Percentiles rank a stretch among this genome's conserved stretches.
These are phyloP conservation scores for Babesia sp. DNA, from an alignment of 169 alveolate species.

Conservation along the genomic window DNA sequence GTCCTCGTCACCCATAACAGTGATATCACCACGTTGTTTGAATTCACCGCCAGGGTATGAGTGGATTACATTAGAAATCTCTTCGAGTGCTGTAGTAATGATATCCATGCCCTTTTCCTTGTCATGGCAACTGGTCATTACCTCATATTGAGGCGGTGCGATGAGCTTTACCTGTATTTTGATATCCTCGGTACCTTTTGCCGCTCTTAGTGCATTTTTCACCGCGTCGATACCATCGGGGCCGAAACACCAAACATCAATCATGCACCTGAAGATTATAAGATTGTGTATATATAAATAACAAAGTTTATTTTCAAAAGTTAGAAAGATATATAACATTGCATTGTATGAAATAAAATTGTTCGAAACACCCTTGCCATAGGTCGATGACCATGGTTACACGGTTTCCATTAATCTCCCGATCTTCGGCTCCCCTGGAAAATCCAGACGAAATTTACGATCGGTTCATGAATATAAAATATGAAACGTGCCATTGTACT, in stretches of 20 bases:
- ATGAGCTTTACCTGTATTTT: slow-evolving; percentile 83
- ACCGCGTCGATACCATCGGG: slow-evolving; percentile 98
- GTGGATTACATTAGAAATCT: slow-evolving; percentile 80
- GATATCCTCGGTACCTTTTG: slow-evolving; percentile 59
- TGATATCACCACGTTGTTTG: slow-evolving; percentile 84
- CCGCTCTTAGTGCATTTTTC: slow-evolving; percentile 87
- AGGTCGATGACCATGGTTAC: slow-evolving; percentile 40
- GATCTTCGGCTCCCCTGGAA: slow-evolving; percentile 61
- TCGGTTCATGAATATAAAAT: slow-evolving; percentile 26
- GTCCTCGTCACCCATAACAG: slow-evolving; percentile 87
- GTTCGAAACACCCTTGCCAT: slow-evolving; percentile 67
- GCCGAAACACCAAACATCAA: slow-evolving; percentile 93
- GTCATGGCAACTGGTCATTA: slow-evolving; percentile 87
- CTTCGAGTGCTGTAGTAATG: slow-evolving; percentile 74
- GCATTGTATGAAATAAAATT: no score
- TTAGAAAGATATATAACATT: no score
- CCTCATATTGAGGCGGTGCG: slow-evolving; percentile 91
- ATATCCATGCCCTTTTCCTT: slow-evolving; percentile 81
- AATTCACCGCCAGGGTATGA: slow-evolving; percentile 88
- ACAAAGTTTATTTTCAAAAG: no score
- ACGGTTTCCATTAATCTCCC: slow-evolving; percentile 64
- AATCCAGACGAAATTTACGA: slow-evolving; percentile 52
- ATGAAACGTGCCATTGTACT: no score
- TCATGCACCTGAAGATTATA: slow-evolving; percentile 79
- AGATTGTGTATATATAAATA: background rate